phyloP scores from a whole-genome alignment of 73 alveolate species.

The Effrenium voratum region DNA sequence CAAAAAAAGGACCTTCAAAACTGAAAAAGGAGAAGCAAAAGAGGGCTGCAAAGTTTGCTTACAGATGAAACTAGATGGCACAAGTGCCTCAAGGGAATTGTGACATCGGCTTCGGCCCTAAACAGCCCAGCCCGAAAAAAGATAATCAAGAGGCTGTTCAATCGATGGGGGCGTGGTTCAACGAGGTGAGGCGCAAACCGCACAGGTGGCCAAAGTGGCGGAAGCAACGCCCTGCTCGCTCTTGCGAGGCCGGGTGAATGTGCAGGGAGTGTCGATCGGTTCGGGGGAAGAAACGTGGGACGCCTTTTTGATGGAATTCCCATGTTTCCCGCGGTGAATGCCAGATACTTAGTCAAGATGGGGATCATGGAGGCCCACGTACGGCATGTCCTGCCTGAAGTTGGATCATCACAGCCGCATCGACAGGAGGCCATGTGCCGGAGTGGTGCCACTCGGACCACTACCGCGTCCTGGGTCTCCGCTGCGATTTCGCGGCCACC shows the following conservation, averaged over 20 bases:
- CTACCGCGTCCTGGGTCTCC: constrained; percentile 60
- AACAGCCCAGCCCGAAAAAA: too few species aligned
- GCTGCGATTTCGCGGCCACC: constrained; percentile 42
- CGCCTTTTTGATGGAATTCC: background rate
- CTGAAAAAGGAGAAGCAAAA: too few species aligned
- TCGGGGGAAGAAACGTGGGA: background rate
- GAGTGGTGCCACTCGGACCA: constrained; percentile 75
- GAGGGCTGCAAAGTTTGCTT: too few species aligned
- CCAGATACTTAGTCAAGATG: too few species aligned
- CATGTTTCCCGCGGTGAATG: too few species aligned
- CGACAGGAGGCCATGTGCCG: background rate
- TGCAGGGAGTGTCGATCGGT: background rate
- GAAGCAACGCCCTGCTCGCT: constrained; percentile 37
- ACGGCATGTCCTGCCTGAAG: background rate
- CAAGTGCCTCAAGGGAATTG: too few species aligned
- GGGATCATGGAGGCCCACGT: background rate
- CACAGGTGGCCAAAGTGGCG: constrained; percentile 6
- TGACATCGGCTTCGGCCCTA: too few species aligned
- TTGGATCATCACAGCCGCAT: background rate
- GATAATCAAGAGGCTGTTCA: too few species aligned
- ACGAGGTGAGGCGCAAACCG: too few species aligned
- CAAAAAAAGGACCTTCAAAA: too few species aligned
- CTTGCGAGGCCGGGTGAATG: background rate
- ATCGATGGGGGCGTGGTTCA: too few species aligned
- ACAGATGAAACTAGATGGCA: too few species aligned